Base-by-base conservation (phyloP, 2,329 filamentous ascomycete species). In the Mollisia scopiformis region DNA sequence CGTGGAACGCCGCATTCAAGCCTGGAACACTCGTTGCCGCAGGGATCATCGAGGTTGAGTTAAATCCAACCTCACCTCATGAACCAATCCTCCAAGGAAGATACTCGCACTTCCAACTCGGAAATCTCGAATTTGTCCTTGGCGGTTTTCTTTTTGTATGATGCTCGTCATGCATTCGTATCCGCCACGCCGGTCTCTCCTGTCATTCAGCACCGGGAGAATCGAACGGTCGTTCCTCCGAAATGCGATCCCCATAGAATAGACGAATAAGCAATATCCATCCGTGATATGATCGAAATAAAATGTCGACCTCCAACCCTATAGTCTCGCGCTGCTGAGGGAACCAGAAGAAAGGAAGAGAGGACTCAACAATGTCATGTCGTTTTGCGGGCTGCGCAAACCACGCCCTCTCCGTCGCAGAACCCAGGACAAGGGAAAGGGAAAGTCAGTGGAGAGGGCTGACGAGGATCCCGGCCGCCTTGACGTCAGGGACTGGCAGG, bases 331-430 rank as follows among this genome's bases (percentile, higher is more conserved):
- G 2, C 14, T 51, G 10, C 5, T 51, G 14, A 51, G 27, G 2
- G 14, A 35, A 4, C 49, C 6, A 31, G 14, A 51, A 33, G 13
- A 31, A 4, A 7, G n/a, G 39, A 43, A 25, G 8, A 25, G 21
- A 25, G 43, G 14, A 47, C 21, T 53, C 53, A 56, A 52, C 43
- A 52, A 60, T 56, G 58, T 47, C 28, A 60, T 56, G 58, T 61
- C 54, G 35, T 43, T 51, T 53, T 57, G 58, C 58, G 54, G 47
- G 16, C 55, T 61, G 47, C 58, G 54, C 39, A 60, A 47, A 35
- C 47, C 35, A 27, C 53, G 35, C 16, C 53, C 54, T 61, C 54
- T 61, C 33, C 53, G 58, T 39, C 35, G 19, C 37, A 61, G 55
- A 23, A 52, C n/a, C n/a, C 33, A 56, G 43, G 55, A 61, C 46